Percentiles rank a stretch among this genome's conserved stretches.
Evolutionary conservation across 73 alveolate genomes (phyloP).

Genomic region (Paramecium sexaurelia): DNA sequence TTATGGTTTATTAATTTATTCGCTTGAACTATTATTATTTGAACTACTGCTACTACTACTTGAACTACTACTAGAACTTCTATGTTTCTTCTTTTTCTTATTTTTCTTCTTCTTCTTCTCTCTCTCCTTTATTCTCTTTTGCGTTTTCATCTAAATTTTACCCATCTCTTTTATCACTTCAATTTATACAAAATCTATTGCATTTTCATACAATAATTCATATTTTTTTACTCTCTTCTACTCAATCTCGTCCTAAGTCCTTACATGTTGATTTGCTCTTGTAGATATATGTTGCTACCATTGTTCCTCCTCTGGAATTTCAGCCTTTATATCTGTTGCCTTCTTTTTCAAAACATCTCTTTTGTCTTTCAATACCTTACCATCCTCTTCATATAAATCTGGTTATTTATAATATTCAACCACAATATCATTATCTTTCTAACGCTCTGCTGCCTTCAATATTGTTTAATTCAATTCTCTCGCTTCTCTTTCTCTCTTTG

Average conservation of each 20-base stretch:
- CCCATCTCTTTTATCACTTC: slow-evolving; percentile 79
- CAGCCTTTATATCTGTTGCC: slow-evolving; percentile 74
- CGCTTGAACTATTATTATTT: slow-evolving; percentile 61
- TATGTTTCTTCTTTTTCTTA: slow-evolving; percentile 69
- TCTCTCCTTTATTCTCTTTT: slow-evolving; percentile 45
- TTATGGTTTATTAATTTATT: slow-evolving; percentile 63
- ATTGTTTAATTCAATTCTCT: slow-evolving; percentile 80
- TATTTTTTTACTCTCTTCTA: slow-evolving; percentile 77
- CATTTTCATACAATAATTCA: slow-evolving; percentile 89
- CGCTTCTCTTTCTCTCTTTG: slow-evolving; percentile 85
- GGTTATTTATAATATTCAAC: slow-evolving; percentile 78
- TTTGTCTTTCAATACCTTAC: slow-evolving; percentile 26
- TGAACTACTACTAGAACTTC: slow-evolving; percentile 65
- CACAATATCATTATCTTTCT: slow-evolving; percentile 73
- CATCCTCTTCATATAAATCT: slow-evolving; percentile 83
- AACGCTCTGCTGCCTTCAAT: slow-evolving; percentile 73
- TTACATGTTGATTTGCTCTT: slow-evolving; percentile 80
- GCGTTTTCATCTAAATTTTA: slow-evolving; percentile 40
- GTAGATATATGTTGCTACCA: slow-evolving; percentile 91
- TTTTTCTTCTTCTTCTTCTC: slow-evolving; percentile 63
- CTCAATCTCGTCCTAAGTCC: slow-evolving; percentile 70
- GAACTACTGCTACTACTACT: slow-evolving; percentile 54
- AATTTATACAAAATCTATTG: slow-evolving; percentile 84
- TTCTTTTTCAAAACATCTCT: slow-evolving; percentile 69
- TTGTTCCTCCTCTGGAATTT: slow-evolving; percentile 87